Conservation (phyloP, 2,329 filamentous ascomycete species). For the Scolecobasidium constrictum region DNA sequence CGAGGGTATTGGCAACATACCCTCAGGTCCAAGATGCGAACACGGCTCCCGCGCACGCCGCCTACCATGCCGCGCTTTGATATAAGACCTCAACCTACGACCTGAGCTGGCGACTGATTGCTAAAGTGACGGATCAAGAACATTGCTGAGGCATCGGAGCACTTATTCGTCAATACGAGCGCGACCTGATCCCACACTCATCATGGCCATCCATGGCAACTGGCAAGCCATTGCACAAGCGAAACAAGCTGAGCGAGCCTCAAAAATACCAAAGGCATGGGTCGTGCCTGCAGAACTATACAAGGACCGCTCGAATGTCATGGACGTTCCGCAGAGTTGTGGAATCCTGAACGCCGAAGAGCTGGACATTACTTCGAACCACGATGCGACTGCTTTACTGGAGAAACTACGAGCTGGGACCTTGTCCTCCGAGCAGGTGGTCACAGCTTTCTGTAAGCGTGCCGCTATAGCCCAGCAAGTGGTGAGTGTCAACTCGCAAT, state of each 20-base stretch:
- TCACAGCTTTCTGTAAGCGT: constrained; percentile 42
- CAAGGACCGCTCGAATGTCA: constrained; percentile 10
- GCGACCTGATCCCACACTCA: no score
- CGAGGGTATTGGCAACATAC: no score
- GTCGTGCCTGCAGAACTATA: constrained; percentile 16
- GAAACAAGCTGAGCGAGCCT: constrained; percentile 18
- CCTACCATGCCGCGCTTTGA: no score
- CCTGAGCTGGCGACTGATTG: no score
- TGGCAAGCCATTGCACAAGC: constrained; percentile 21
- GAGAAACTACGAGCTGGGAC: constrained; percentile 16
- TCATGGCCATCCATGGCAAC: constrained; percentile 17
- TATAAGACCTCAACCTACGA: no score
- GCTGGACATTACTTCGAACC: constrained; percentile 21
- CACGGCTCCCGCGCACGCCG: no score
- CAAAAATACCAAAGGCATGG: constrained; percentile 23
- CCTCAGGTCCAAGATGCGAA: no score
- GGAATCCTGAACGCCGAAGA: constrained; percentile 21
- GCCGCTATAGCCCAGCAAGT: constrained; percentile 48
- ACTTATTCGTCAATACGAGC: no score
- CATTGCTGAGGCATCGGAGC: no score
- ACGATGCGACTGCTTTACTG: constrained; percentile 23
- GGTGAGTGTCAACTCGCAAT: no score
- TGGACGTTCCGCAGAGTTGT: background rate
- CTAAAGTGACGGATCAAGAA: no score
- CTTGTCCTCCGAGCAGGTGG: constrained; percentile 28